These are phyloP conservation scores for Pelargonium nanum DNA, from an alignment of 345 rosid species.

Conservation along the genomic window DNA sequence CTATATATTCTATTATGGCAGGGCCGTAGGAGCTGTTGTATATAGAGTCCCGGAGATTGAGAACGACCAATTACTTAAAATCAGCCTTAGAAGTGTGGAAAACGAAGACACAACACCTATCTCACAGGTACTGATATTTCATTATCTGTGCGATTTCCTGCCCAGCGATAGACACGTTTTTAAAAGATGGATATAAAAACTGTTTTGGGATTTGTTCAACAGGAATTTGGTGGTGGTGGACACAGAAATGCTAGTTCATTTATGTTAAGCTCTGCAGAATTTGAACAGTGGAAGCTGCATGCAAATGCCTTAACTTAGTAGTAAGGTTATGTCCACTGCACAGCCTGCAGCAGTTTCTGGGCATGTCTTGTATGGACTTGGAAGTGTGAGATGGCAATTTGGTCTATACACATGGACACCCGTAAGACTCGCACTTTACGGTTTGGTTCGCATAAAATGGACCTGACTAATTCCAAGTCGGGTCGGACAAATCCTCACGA, in stretches of 20 bases:
- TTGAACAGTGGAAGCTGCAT: slow-evolving; percentile 39
- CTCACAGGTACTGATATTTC: slow-evolving; percentile 35
- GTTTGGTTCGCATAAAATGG: too few relatives aligned
- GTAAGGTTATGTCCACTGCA: too few relatives aligned
- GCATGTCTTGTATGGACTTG: too few relatives aligned
- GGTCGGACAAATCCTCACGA: too few relatives aligned
- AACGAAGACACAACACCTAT: slow-evolving; percentile 56
- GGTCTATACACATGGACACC: too few relatives aligned
- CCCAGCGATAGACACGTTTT: too few relatives aligned
- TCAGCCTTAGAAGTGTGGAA: slow-evolving; percentile 56
- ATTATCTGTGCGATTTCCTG: too few relatives aligned
- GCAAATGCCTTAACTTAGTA: slow-evolving; percentile 6
- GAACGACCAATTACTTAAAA: slow-evolving; percentile 46
- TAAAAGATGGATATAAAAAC: slow-evolving; percentile 1
- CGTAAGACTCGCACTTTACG: too few relatives aligned
- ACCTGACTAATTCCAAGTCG: too few relatives aligned
- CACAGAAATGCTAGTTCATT: slow-evolving; percentile 69
- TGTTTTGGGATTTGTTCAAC: neutral
- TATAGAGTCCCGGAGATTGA: slow-evolving; percentile 49
- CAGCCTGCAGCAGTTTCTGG: too few relatives aligned
- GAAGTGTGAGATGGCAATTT: too few relatives aligned
- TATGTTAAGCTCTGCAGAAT: slow-evolving; percentile 36
- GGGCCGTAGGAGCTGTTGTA: slow-evolving; percentile 63
- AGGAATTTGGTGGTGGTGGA: slow-evolving; percentile 67
- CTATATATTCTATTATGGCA: neutral